Percentiles rank a stretch among this genome's conserved stretches.
These are phyloP conservation scores for Yarrowia sp. DNA, from an alignment of 805 yeast species.

Conservation along the genomic window DNA sequence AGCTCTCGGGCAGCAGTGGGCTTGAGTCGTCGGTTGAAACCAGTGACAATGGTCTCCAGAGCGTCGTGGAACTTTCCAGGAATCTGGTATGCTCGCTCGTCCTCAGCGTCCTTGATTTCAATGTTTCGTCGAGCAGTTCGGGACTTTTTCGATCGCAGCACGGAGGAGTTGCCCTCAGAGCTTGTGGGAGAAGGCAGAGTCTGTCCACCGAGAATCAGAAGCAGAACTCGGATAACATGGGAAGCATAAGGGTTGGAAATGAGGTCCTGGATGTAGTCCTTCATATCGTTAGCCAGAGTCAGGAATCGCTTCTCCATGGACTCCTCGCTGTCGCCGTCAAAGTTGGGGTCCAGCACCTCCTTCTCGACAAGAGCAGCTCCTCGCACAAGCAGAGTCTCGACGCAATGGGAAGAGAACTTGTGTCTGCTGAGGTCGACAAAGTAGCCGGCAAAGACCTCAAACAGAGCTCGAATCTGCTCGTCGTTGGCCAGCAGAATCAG, in stretches of 20 bases:
- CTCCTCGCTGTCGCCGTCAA: constrained; percentile 36
- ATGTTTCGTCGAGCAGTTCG: constrained; percentile 87
- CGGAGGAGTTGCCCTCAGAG: constrained; percentile 49
- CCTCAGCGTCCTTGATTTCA: constrained; percentile 75
- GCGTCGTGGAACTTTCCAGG: constrained; percentile 68
- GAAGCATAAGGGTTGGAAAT: constrained; percentile 79
- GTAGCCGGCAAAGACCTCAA: constrained; percentile 67
- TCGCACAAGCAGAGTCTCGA: constrained; percentile 79
- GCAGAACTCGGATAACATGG: constrained; percentile 72
- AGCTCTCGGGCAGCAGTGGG: constrained; percentile 61
- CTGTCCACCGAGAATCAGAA: constrained; percentile 73
- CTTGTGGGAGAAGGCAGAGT: constrained; percentile 67
- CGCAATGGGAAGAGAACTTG: constrained; percentile 89
- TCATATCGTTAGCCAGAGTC: constrained; percentile 63
- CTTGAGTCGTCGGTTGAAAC: constrained; percentile 36
- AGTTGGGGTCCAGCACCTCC: constrained; percentile 53
- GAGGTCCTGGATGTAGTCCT: constrained; percentile 59
- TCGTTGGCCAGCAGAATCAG: constrained; percentile 65
- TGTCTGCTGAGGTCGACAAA: constrained; percentile 76
- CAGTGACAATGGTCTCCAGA: constrained; percentile 43
- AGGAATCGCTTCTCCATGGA: constrained; percentile 67
- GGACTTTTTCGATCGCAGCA: constrained; percentile 79
- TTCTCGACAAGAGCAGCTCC: constrained; percentile 71
- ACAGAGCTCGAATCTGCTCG: constrained; percentile 62
- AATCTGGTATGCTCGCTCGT: constrained; percentile 61